Percentiles rank a stretch among this genome's conserved stretches.
Conservation (phyloP, 2,329 filamentous ascomycete genomes). For the Didymosphaeria variabile region DNA sequence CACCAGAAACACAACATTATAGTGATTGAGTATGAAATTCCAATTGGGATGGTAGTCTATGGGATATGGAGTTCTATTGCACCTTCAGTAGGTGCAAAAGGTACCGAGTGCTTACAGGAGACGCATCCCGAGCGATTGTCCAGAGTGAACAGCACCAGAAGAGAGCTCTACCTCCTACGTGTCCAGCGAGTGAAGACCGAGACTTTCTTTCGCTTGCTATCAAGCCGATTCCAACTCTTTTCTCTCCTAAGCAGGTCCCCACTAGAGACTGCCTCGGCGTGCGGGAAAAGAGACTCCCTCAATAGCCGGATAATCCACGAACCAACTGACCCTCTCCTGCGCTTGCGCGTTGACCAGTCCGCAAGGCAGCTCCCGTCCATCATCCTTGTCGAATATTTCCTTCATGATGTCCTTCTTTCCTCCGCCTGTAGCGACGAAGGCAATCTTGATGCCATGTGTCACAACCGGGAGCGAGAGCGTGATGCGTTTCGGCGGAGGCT, state of each 20-base stretch:
- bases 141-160: not conserved
- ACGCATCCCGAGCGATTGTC: conserved; percentile 17
- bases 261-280: conserved; percentile 71
- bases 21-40: not conserved
- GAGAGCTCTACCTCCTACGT: not conserved
- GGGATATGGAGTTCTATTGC: conserved; percentile 23
- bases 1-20: not conserved
- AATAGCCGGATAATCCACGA: conserved; percentile 85
- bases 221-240: not conserved
- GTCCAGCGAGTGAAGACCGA: not conserved
- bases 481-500: conserved; percentile 89
- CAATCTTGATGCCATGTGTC: conserved; percentile 83
- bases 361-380: conserved; percentile 79
- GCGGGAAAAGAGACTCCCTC: conserved; percentile 83
- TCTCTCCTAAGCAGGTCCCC: not conserved
- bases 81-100: conserved; percentile 22
- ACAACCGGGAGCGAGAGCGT: conserved; percentile 93
- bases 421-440: conserved; percentile 88
- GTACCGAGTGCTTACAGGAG: conserved; percentile 35
- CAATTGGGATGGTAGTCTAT: conserved; percentile 1
- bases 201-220: not conserved
- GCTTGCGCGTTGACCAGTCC: conserved; percentile 85
- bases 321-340: conserved; percentile 92
- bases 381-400: conserved; percentile 84
- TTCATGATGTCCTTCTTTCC: conserved; percentile 93